These are phyloP conservation scores for Rhizophora mangle DNA, from an alignment of 345 rosid genomes.

Conservation along the genomic window DNA sequence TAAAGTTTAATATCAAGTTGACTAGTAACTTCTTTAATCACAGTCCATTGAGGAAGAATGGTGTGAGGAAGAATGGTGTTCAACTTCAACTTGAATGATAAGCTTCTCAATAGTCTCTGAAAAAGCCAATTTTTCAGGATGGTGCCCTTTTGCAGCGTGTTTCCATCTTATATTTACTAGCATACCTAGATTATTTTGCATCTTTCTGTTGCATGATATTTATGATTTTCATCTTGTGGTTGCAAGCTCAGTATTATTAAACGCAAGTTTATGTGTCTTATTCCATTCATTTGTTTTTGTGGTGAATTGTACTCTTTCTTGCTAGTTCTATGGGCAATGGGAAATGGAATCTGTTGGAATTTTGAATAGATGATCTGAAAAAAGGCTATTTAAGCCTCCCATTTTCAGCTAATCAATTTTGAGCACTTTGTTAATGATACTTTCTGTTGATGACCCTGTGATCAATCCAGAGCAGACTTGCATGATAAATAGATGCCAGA, in stretches of 20 bases:
- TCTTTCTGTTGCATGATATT: neutral
- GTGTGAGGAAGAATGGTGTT: conserved; percentile 48
- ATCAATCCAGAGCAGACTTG: no score
- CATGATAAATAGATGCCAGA: neutral
- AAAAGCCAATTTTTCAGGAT: conserved; percentile 36
- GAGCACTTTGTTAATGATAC: neutral
- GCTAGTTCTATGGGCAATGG: neutral
- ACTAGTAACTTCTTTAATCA: neutral
- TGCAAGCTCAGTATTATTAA: conserved; percentile 1
- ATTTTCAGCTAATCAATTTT: no score
- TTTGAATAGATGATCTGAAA: neutral
- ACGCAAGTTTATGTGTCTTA: neutral
- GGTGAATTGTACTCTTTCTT: neutral
- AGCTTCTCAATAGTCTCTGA: conserved; percentile 19
- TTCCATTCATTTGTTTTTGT: neutral
- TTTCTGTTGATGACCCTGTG: no score
- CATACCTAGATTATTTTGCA: neutral
- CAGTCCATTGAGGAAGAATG: conserved; percentile 44
- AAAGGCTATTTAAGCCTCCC: no score
- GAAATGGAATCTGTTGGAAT: neutral
- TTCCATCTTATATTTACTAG: neutral
- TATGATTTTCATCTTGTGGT: neutral
- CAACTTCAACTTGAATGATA: conserved; percentile 73
- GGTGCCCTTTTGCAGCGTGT: neutral
- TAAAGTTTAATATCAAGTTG: neutral